phyloP scores from a whole-genome alignment of 2,329 filamentous ascomycete species.

The Aspergillus sp. region DNA sequence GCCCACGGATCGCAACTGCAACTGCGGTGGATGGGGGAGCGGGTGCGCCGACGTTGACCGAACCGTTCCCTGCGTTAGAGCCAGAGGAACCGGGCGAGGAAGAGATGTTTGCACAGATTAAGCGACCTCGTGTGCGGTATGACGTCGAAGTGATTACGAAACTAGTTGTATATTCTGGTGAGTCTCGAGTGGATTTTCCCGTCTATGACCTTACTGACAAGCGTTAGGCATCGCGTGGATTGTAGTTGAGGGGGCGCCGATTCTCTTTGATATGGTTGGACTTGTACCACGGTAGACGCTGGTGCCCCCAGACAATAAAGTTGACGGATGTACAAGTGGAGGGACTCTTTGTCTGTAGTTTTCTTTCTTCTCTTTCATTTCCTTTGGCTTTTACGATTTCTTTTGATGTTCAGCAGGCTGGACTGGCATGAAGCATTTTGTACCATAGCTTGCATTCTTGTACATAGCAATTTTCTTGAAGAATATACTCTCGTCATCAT shows the following conservation, averaged over 20 bases:
- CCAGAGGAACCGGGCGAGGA: constrained; percentile 57
- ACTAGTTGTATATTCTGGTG: constrained; percentile 89
- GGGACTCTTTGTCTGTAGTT: background rate
- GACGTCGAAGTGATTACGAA: constrained; percentile 99
- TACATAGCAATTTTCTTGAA: background rate
- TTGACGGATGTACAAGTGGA: too few relatives aligned
- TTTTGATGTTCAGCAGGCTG: constrained; percentile 7
- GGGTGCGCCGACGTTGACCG: constrained; percentile 21
- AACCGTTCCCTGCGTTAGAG: constrained; percentile 29
- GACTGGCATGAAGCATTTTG: constrained; percentile 1
- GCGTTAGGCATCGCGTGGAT: constrained; percentile 8
- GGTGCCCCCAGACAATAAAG: too few relatives aligned
- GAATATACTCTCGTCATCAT: too few relatives aligned
- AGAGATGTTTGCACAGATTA: constrained; percentile 80
- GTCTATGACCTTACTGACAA: background rate
- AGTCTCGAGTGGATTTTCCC: constrained; percentile 27
- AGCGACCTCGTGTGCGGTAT: constrained; percentile 86
- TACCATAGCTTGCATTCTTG: constrained; percentile 7
- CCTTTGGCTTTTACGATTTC: background rate
- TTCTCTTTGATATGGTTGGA: constrained; percentile 7
- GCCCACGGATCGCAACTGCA: constrained; percentile 37
- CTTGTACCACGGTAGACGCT: constrained; percentile 6
- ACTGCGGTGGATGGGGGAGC: constrained; percentile 32
- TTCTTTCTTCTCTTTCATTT: background rate
- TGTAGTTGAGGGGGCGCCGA: constrained; percentile 6